A percentile compares a stretch with the other conserved stretches of the same genome.
phyloP scores from a whole-genome alignment of 1,284 basidiomycete species.

The Lentinula novae-zelandiae region DNA sequence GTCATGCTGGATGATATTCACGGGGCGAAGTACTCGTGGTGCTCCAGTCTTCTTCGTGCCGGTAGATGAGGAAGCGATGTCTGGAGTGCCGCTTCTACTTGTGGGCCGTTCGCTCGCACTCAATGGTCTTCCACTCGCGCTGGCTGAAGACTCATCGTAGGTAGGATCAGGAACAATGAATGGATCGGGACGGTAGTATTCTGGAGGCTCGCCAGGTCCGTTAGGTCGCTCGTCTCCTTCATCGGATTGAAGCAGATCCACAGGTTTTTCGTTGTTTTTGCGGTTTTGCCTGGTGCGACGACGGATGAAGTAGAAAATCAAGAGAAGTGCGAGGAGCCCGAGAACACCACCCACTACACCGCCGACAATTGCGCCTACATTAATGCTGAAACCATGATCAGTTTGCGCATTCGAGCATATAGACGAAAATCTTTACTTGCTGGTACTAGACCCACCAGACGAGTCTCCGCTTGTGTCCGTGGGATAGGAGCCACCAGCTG shows the following conservation, averaged over 20 bases:
- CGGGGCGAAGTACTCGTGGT: slow-evolving; percentile 50
- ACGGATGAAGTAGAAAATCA: slow-evolving; percentile 49
- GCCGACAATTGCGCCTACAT: slow-evolving; percentile 65
- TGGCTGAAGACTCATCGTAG: slow-evolving; percentile 16
- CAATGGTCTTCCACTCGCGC: slow-evolving; percentile 16
- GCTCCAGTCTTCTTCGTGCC: slow-evolving; percentile 37
- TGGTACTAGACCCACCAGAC: slow-evolving; percentile 18
- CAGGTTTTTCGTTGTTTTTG: slow-evolving; percentile 45
- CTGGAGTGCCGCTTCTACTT: slow-evolving; percentile 37
- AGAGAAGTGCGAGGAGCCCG: slow-evolving; percentile 39
- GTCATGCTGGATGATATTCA: slow-evolving; percentile 80
- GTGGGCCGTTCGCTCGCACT: slow-evolving; percentile 16
- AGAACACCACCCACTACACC: slow-evolving; percentile 64
- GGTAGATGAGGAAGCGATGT: slow-evolving; percentile 25
- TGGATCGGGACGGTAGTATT: slow-evolving; percentile 70
- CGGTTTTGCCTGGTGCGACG: slow-evolving; percentile 35
- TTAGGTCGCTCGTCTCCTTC: slow-evolving; percentile 44
- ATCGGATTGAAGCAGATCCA: slow-evolving; percentile 61
- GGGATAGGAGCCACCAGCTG: slow-evolving; percentile 73
- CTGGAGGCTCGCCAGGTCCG: slow-evolving; percentile 43
- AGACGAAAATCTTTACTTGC: neutral
- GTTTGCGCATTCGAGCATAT: neutral
- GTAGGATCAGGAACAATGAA: slow-evolving; percentile 66
- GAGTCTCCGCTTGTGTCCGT: slow-evolving; percentile 38
- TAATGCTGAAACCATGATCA: slow-evolving; percentile 25